Base-by-base conservation (phyloP, 768 basidiomycete species). In the Lentinula guzmanii region DNA sequence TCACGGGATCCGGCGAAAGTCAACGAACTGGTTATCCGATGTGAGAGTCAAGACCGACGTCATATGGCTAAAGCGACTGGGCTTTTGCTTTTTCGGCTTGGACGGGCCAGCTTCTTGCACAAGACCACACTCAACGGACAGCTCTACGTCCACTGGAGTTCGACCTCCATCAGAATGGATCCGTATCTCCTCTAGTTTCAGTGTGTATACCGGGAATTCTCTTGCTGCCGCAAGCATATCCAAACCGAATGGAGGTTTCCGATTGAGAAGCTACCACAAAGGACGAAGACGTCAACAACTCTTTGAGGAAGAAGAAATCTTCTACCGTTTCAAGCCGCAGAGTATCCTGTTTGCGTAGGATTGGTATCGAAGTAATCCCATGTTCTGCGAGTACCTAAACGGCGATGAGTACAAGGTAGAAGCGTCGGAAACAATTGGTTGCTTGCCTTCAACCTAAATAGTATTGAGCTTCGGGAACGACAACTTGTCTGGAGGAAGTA, bases 1-100 rank as follows among this genome's bases (percentile, higher is more conserved):
- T 64, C 66, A 93, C 93, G 82, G 77, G 48, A 90, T 90, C 21
- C 90, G 83, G 34, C 93, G 86, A 69, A 89, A 94, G 68, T 93
- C 91, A 61, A 96, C 71, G 56, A 88, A 85, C 24, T 82, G 79
- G 66, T 84, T 72, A 69, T 93, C 92, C 1, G 91, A 92, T 0
- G 88, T 91, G 42, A 90, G 52, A 4, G 88, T 87, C 46, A 93
- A 72, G n/a, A 94, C 76, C 33, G 82, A 77, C 0, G 92, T 91
- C 79, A 85, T 86, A 63, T 87, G 84, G 6, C 74, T 70, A 51
- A 70, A 70, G n/a, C 75, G 70, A 58, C 70, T 68, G 46, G 11
- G 18, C 65, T 79, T 82, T 2, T 71, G 69, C 66, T 80, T 83
- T 66, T 82, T 86, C 61, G 74, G 80, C 24, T 71, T 62, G 6